Evolutionary conservation across 2,329 filamentous ascomycete genomes (phyloP).

Genomic region (Fusarium sp.): DNA sequence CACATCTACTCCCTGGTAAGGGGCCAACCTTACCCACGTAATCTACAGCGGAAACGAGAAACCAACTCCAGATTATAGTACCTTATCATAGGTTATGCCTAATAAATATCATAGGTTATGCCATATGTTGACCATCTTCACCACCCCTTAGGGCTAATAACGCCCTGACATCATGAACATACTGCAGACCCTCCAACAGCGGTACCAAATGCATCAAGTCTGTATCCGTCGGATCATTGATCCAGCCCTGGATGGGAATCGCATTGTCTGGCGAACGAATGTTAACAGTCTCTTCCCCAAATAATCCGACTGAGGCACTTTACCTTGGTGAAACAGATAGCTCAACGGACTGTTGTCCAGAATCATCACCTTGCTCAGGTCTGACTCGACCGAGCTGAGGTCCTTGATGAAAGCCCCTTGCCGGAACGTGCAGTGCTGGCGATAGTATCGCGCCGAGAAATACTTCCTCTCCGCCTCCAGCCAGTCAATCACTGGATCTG

Average conservation of each 20-base stretch:
- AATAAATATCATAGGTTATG: conserved; percentile 39
- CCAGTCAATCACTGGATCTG: conserved; percentile 98
- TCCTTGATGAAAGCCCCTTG: conserved; percentile 99
- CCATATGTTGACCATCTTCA: conserved; percentile 74
- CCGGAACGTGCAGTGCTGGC: conserved; percentile 95
- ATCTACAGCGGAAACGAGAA: conserved; percentile 7
- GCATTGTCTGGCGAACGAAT: conserved; percentile 80
- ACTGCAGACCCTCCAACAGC: conserved; percentile 91
- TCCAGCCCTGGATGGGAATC: conserved; percentile 99
- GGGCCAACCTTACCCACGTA: conserved; percentile 14
- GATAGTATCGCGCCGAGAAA: conserved; percentile 92
- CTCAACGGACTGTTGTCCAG: conserved; percentile 97
- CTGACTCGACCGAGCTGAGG: conserved; percentile 92
- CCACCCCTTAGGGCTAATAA: conserved; percentile 88
- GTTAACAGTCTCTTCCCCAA: conserved; percentile 5
- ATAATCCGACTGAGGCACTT: not conserved
- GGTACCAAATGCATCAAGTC: conserved; percentile 93
- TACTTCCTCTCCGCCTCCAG: conserved; percentile 96
- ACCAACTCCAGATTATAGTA: conserved; percentile 21
- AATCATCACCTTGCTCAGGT: conserved; percentile 98
- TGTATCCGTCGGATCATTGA: conserved; percentile 96
- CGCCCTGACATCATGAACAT: conserved; percentile 94
- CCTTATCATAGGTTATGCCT: conserved; percentile 19
- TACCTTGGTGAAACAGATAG: conserved; percentile 98
- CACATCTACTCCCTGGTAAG: conserved; percentile 1